Evolutionary conservation across 2,329 filamentous ascomycete genomes (phyloP).

Genomic region (Ramularia endophylla): DNA sequence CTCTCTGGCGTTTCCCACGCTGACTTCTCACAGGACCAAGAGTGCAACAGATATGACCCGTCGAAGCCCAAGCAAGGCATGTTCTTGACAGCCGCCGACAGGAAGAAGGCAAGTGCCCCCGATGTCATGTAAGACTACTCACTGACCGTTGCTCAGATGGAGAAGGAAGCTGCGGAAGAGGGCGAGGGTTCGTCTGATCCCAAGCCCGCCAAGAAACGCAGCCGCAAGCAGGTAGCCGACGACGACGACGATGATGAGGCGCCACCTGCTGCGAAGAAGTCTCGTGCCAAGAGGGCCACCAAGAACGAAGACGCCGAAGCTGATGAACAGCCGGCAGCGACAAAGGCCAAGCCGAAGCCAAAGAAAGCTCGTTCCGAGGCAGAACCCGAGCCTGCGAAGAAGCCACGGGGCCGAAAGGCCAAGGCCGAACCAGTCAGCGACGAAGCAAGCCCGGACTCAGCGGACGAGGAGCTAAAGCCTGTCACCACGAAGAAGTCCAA

Average conservation of each 20-base stretch:
- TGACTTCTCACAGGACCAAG: conserved; percentile 55
- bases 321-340: conserved; percentile 7
- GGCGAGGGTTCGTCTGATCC: conserved; percentile 20
- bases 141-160: conserved; percentile 5
- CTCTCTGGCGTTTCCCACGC: conserved; percentile 3
- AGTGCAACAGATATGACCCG: conserved; percentile 65
- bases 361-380: conserved; percentile 15
- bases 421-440: conserved; percentile 9
- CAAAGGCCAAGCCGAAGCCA: conserved; percentile 11
- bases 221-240: conserved; percentile 18
- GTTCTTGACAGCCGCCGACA: conserved; percentile 32
- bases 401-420: conserved; percentile 4
- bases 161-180: conserved; percentile 12
- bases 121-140: too few species aligned
- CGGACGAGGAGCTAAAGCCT: conserved; percentile 14
- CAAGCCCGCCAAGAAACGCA: conserved; percentile 26
- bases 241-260: conserved; percentile 23
- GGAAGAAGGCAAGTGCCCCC: conserved; percentile 17
- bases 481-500: conserved; percentile 20
- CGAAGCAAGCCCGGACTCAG: conserved; percentile 15
- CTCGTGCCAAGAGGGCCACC: conserved; percentile 18
- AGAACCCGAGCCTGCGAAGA: conserved; percentile 16
- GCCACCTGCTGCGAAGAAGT: conserved; percentile 19
- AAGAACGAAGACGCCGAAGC: conserved; percentile 14
- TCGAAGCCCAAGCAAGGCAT: conserved; percentile 27